Conservation (phyloP, 257 asterid species). For the Ilex asprella region DNA sequence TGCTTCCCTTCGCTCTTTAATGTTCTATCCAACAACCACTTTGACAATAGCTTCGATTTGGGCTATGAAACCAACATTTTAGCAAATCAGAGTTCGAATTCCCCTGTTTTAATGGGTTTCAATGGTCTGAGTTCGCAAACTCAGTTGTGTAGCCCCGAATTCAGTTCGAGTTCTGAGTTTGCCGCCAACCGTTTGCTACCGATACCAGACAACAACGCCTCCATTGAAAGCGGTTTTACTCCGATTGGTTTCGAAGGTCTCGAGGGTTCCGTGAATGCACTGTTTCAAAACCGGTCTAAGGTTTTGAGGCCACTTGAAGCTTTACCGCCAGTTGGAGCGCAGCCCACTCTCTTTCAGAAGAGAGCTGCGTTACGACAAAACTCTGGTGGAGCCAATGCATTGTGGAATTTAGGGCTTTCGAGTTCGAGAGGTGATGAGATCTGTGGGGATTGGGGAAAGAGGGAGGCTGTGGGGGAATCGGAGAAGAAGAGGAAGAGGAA, state of each 20-base stretch:
- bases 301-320: constrained; percentile 37
- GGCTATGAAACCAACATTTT: constrained; percentile 22
- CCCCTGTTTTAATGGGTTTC: constrained; percentile 24
- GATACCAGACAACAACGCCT: constrained; percentile 17
- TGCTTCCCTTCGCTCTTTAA: constrained; percentile 3
- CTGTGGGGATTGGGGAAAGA: too few relatives aligned
- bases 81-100: constrained; percentile 14
- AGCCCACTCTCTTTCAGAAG: constrained; percentile 43
- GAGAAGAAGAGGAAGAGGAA: constrained; percentile 11
- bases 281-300: constrained; percentile 23
- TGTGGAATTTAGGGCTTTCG: constrained; percentile 15
- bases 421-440: too few relatives aligned
- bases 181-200: constrained; percentile 22
- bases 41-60: constrained; percentile 26
- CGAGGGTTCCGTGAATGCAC: constrained; percentile 6
- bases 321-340: constrained; percentile 31
- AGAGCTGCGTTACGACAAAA: constrained; percentile 39
- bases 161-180: constrained; percentile 16
- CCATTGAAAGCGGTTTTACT: constrained; percentile 18
- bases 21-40: constrained; percentile 2
- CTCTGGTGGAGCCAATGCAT: constrained; percentile 7
- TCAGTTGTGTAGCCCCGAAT: constrained; percentile 3
- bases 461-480: constrained; percentile 22
- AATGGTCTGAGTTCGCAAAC: constrained; percentile 26
- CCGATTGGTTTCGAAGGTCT: constrained; percentile 25